Base-by-base conservation (phyloP, 208 protist species). In the Wallacemonas sp. region DNA sequence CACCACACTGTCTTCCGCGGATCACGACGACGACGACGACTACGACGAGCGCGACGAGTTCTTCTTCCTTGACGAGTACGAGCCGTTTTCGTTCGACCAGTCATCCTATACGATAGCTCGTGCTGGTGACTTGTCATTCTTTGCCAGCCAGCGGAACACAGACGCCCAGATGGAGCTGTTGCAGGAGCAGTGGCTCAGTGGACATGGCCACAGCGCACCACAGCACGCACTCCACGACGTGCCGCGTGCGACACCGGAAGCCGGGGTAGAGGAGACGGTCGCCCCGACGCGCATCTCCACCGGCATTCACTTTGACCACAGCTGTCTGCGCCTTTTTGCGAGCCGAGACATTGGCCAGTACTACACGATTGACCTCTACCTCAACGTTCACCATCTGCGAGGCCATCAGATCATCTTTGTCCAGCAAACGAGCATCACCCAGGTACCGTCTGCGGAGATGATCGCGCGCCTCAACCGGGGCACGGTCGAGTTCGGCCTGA, bases 401-500 rank as follows among this genome's bases (percentile, higher is more conserved):
- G 61, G 66, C 21, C 75, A 71, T 38, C 92, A 97, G 65, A 74
- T 92, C 15, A 33, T 97, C 9, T 79, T 97, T 61, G 68, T 85
- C 38, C 87, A 94, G 61, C 44, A 61, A 36, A 22, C 46, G 15
- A 54, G 34, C 34, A 27, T 37, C 30, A 41, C 50, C n/a, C 50
- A 32, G 29, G n/a, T 21, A 6, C 50, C 50, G 29, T 39, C 33
- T 2, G 45, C 45, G 66, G 61, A 78, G 63, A 57, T 94, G 21
- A 46, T 92, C 15, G 76, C 80, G 4, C 78, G 85, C 39, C 58
- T 92, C 21, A 52, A 73, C 34, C 33, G 58, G n/a, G 75, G 75
- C 44, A 41, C 30, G 5, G 33, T 91, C 21, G 73, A 89, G 53
- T 92, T 87, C 71, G 85, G 89, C 1, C 82, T 66, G 73, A 69